phyloP scores from a whole-genome alignment of 495 filamentous ascomycete species.

The Niebla homalea region DNA sequence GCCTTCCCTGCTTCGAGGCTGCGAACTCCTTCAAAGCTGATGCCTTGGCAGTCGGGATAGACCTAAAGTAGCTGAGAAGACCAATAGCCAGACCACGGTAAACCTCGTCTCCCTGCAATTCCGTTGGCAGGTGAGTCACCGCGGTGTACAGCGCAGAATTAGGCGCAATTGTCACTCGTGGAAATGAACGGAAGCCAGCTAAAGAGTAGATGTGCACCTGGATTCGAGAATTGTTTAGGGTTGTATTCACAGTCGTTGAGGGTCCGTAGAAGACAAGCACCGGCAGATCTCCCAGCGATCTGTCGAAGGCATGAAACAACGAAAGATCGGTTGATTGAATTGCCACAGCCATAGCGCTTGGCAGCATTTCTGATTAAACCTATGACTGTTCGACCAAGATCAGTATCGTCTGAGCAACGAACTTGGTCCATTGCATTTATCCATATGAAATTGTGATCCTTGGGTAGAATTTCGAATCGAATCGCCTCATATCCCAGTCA shows the following conservation, averaged over 20 bases:
- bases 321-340: background rate
- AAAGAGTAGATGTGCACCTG: slow-evolving; percentile 84
- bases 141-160: slow-evolving; percentile 90
- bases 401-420: too few relatives aligned
- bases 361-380: background rate
- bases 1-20: slow-evolving; percentile 5
- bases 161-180: slow-evolving; percentile 81
- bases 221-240: slow-evolving; percentile 76
- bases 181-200: slow-evolving; percentile 75
- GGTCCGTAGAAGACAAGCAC: slow-evolving; percentile 77
- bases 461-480: too few relatives aligned
- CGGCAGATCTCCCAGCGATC: slow-evolving; percentile 21
- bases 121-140: slow-evolving; percentile 80
- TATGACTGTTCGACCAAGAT: too few relatives aligned
- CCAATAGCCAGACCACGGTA: slow-evolving; percentile 82
- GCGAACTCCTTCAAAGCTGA: slow-evolving; percentile 31
- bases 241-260: slow-evolving; percentile 70
- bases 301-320: slow-evolving; percentile 14
- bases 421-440: too few relatives aligned
- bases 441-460: too few relatives aligned
- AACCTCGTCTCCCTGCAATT: slow-evolving; percentile 86
- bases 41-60: slow-evolving; percentile 67
- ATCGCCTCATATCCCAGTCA: too few relatives aligned
- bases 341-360: too few relatives aligned
- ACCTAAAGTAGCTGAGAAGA: slow-evolving; percentile 82